Conservation (phyloP, 179 eudicot genomes). For the Dionaea muscipula region DNA sequence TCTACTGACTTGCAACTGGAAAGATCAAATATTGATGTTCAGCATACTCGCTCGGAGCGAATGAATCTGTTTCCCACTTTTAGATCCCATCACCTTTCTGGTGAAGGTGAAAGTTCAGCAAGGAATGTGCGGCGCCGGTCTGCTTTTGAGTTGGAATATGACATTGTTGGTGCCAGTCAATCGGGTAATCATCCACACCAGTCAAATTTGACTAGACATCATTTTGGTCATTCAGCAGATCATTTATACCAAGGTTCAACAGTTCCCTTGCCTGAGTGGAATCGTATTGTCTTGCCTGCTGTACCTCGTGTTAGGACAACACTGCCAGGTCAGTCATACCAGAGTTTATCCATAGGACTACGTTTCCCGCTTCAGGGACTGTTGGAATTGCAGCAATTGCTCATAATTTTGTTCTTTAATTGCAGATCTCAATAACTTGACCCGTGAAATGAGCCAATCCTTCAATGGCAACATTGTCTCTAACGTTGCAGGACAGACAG, state of each 20-base stretch:
- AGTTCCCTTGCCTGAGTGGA: constrained; percentile 45
- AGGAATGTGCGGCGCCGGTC: constrained; percentile 80
- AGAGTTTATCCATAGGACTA: no score
- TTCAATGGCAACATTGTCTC: constrained; percentile 31
- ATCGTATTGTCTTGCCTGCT: constrained; percentile 28
- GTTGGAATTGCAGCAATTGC: no score
- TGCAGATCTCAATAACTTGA: constrained; percentile 32
- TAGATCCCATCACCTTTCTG: constrained; percentile 31
- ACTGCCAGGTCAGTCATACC: constrained; percentile 22
- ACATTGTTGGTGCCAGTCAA: constrained; percentile 31
- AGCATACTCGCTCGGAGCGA: constrained; percentile 42
- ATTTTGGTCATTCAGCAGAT: constrained; percentile 31
- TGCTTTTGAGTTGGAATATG: constrained; percentile 42
- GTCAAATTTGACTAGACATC: constrained; percentile 27
- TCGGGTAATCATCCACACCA: constrained; percentile 32
- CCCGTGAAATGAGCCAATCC: constrained; percentile 35
- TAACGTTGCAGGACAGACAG: constrained; percentile 37
- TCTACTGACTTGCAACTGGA: constrained; percentile 45
- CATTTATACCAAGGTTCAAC: constrained; percentile 33
- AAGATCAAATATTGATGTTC: constrained; percentile 37
- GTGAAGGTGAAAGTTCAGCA: constrained; percentile 40
- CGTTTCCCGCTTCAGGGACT: neutral
- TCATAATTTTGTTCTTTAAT: neutral
- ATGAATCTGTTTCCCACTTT: constrained; percentile 25
- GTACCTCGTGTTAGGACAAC: constrained; percentile 38